Evolutionary conservation across 1,284 basidiomycete species (phyloP).

Genomic region (Earliella scabrosa): DNA sequence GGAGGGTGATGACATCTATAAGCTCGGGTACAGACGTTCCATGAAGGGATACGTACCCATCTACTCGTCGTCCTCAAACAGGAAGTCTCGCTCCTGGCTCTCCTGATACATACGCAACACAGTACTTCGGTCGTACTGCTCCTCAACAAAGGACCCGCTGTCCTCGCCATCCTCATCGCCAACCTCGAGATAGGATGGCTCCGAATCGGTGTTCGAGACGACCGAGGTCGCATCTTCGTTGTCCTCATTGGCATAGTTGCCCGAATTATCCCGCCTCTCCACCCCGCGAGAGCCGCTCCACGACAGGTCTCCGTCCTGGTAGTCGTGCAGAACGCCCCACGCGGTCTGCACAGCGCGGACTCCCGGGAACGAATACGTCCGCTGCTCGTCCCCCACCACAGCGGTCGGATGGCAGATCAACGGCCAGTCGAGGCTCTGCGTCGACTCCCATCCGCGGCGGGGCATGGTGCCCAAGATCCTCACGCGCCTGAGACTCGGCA

Average conservation of each 20-base stretch:
- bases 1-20: too few species aligned
- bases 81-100: constrained; percentile 2
- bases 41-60: too few species aligned
- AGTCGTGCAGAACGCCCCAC: constrained; percentile 11
- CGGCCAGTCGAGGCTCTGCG: constrained; percentile 8
- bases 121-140: neutral
- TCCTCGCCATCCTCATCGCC: neutral
- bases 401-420: constrained; percentile 7
- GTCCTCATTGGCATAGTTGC: neutral
- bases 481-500: neutral
- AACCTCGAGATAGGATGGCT: neutral
- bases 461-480: constrained; percentile 5
- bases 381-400: neutral
- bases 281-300: neutral
- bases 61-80: constrained; percentile 1
- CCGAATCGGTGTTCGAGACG: neutral
- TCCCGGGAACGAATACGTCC: constrained; percentile 4
- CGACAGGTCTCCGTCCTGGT: neutral
- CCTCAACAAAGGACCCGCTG: too few species aligned
- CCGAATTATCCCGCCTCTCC: constrained; percentile 5
- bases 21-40: too few species aligned
- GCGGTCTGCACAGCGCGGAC: constrained; percentile 6
- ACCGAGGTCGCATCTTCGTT: neutral
- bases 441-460: neutral
- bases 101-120: constrained; percentile 5